These are phyloP conservation scores for Alectoria sarmentosa DNA, from an alignment of 495 filamentous ascomycete genomes.

Conservation along the genomic window DNA sequence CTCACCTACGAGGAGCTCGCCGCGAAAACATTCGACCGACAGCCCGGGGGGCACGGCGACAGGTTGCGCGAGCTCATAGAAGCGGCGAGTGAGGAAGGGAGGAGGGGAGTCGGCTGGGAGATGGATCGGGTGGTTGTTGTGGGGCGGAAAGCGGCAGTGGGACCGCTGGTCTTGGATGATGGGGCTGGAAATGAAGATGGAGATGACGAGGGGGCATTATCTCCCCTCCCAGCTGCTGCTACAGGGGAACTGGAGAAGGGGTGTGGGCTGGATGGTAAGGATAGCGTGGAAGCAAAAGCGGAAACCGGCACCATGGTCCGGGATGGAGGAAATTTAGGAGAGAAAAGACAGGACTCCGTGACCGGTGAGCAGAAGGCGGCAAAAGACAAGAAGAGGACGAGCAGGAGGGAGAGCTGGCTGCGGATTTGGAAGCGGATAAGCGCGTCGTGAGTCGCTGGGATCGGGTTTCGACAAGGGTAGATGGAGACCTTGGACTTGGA, in stretches of 20 bases:
- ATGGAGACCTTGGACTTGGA: no score
- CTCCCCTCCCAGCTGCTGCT: no score
- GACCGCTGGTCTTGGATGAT: slow-evolving; percentile 24
- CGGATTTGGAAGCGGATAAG: background rate
- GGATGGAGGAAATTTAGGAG: no score
- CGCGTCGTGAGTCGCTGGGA: background rate
- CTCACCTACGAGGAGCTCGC: slow-evolving; percentile 11
- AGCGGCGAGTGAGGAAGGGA: slow-evolving; percentile 37
- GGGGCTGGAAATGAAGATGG: slow-evolving; percentile 26
- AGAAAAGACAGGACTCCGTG: no score
- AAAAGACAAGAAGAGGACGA: background rate
- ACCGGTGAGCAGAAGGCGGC: no score
- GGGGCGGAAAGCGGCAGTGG: slow-evolving; percentile 24
- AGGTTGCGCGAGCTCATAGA: slow-evolving; percentile 2
- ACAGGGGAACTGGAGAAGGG: no score
- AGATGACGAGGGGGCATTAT: background rate
- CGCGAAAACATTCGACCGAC: background rate
- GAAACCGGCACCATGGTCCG: background rate
- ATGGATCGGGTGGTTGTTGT: slow-evolving; percentile 12
- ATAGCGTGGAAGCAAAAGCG: slow-evolving; percentile 31
- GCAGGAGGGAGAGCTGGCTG: background rate
- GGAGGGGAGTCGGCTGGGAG: slow-evolving; percentile 9
- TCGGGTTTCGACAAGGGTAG: no score
- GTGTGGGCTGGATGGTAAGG: slow-evolving; percentile 43
- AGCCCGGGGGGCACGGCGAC: background rate